Evolutionary conservation across 1,284 basidiomycete species (phyloP).

Genomic region (Hemileia vastatrix): DNA sequence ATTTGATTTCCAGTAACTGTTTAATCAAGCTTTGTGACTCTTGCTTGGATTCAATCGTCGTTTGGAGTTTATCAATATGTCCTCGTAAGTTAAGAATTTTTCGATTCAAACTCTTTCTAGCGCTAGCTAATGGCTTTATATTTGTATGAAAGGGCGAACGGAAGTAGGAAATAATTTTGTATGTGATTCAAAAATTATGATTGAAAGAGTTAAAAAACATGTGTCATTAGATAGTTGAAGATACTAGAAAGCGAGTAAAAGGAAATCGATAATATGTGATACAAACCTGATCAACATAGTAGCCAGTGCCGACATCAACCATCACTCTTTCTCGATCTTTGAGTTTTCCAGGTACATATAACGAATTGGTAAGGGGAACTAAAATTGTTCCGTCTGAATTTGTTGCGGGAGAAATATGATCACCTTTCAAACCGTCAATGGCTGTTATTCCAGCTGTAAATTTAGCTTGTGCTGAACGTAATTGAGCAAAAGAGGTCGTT

Average conservation of each 20-base stretch:
- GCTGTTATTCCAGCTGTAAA: constrained; percentile 80
- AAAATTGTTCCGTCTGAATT: constrained; percentile 68
- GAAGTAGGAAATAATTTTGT: too few relatives aligned
- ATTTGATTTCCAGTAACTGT: constrained; percentile 15
- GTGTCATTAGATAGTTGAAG: neutral
- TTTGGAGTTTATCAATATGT: constrained; percentile 16
- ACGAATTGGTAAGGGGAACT: constrained; percentile 82
- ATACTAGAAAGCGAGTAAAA: neutral
- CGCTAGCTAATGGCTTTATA: constrained; percentile 9
- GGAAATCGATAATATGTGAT: neutral
- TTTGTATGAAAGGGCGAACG: too few relatives aligned
- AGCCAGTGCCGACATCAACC: constrained; percentile 91
- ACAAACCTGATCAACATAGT: constrained; percentile 83
- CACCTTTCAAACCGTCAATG: constrained; percentile 63
- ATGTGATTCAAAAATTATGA: too few relatives aligned
- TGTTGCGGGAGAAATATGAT: constrained; percentile 27
- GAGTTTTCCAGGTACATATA: constrained; percentile 88
- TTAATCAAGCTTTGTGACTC: constrained; percentile 12
- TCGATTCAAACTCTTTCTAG: constrained; percentile 14
- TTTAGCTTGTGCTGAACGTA: constrained; percentile 84
- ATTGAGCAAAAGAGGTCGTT: constrained; percentile 80
- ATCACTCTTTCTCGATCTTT: constrained; percentile 75
- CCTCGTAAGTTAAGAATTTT: constrained; percentile 11
- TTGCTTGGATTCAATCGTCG: constrained; percentile 19
- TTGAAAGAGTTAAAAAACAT: neutral